Evolutionary conservation across 345 rosid genomes (phyloP), one percentile per base, ranked within the genome.

Genomic region (Pelargonium nanum): DNA sequence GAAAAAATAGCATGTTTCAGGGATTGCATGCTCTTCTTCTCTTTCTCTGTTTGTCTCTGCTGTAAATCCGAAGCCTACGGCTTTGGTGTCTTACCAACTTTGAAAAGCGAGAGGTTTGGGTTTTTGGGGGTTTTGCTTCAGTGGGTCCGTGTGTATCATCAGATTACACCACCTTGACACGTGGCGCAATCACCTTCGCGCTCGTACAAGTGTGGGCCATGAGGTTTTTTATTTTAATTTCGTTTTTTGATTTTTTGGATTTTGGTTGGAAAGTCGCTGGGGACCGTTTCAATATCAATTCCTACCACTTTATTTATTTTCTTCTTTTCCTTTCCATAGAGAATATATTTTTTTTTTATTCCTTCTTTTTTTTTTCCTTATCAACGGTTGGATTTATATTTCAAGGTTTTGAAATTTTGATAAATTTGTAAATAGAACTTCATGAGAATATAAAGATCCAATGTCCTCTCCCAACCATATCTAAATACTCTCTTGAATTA

Each of bases 1-100:
- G 75, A 65, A 69, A 66, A 62, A 50, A n/a, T 45, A 57, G 54
- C 28, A n/a, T 72, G 68, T 59, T 76, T 70, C 45, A 66, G 65
- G 56, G 60, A 32, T 67, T 78, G 86, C 87, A 82, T 80, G 73
- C 70, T 71, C 32, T 55, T 23, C 57, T 22, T 53, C 57, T 57
- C 55, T 55, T 61, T 77, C 61, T 60, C 62, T 64, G 67, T 62
- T 52, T 61, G 40, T 52, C 30, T 45, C 61, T 61, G 70, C 65
- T 79, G 92, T 83, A 55, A 80, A 64, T 62, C 81, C 59, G 80
- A 81, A 82, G 85, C 79, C 32, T 62, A 58, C 71, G 58, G 72
- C 50, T 72, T 48, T 57, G 68, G 55, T 72, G 52, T 73, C 84
- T 75, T 60, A 80, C 98, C 87, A 82, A 83, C 88, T 77, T 67